Evolutionary conservation across 495 filamentous ascomycete species (phyloP).

Genomic region (Sporormia fimetaria): DNA sequence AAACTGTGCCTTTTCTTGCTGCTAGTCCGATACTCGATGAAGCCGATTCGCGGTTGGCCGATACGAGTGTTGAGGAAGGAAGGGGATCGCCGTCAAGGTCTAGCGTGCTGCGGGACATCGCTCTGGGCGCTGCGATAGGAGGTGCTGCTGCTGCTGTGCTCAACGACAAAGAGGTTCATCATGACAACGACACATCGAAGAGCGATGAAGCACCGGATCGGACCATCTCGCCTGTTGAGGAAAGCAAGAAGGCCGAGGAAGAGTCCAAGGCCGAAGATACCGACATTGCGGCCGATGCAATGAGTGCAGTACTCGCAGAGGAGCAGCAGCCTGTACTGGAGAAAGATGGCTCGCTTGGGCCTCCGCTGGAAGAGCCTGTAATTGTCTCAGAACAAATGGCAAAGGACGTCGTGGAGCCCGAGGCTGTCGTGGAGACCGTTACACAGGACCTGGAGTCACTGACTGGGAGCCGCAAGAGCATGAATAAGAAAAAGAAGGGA

Average conservation of each 20-base stretch:
- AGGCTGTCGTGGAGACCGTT: too few relatives aligned
- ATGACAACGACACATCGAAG: not conserved
- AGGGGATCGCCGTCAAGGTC: too few relatives aligned
- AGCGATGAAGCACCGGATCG: too few relatives aligned
- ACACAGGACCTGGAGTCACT: constrained; percentile 13
- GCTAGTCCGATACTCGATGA: too few relatives aligned
- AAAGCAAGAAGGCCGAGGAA: constrained; percentile 24
- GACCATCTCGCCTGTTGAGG: too few relatives aligned
- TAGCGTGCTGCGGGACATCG: constrained; percentile 11
- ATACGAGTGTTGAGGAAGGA: too few relatives aligned
- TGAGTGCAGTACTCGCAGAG: constrained; percentile 14
- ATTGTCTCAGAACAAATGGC: too few relatives aligned
- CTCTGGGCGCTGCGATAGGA: constrained; percentile 8
- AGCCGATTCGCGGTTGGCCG: too few relatives aligned
- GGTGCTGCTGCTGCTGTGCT: constrained; percentile 1
- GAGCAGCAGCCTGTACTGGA: constrained; percentile 17
- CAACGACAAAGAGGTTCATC: not conserved
- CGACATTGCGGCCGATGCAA: constrained; percentile 6
- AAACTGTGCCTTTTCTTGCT: too few relatives aligned
- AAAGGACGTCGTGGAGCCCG: too few relatives aligned
- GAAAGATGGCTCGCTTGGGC: constrained; percentile 12
- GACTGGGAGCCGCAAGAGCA: constrained; percentile 16
- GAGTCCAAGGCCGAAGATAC: constrained; percentile 20
- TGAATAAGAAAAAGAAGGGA: constrained; percentile 22
- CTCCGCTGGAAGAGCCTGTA: too few relatives aligned